These are phyloP conservation scores for Nicotiana undulata DNA, from an alignment of 257 asterid genomes.

Conservation along the genomic window DNA sequence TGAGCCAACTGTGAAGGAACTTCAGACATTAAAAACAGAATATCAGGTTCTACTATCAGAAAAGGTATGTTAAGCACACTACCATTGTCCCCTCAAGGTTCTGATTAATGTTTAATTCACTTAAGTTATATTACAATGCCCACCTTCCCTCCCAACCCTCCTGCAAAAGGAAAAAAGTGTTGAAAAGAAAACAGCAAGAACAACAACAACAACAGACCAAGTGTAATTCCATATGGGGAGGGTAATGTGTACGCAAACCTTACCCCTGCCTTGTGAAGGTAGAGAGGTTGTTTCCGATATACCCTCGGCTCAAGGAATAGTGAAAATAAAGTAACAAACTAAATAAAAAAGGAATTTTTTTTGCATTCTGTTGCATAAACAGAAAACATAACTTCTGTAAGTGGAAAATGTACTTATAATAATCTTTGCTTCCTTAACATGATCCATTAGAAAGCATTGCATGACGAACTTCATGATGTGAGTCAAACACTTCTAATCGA, in stretches of 20 bases:
- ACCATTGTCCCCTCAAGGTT: background rate
- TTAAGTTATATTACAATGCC: background rate
- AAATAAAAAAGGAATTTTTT: no score
- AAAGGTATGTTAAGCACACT: conserved; percentile 37
- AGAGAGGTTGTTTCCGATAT: no score
- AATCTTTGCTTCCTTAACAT: conserved; percentile 6
- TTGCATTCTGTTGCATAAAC: background rate
- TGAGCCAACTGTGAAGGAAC: conserved; percentile 42
- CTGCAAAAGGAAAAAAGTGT: background rate
- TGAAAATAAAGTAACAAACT: no score
- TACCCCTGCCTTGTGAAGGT: no score
- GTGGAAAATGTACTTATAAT: conserved; percentile 8
- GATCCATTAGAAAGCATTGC: conserved; percentile 37
- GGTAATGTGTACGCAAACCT: no score
- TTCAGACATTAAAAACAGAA: conserved; percentile 39
- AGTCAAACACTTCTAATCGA: conserved; percentile 48
- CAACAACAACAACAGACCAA: no score
- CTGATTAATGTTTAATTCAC: background rate
- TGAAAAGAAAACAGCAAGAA: background rate
- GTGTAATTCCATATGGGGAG: no score
- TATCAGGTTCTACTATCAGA: conserved; percentile 45
- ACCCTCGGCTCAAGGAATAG: no score
- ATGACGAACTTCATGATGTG: conserved; percentile 43
- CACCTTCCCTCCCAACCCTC: background rate
- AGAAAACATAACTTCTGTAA: background rate